Percentiles rank a stretch among this genome's conserved stretches.
Conservation (phyloP, 768 basidiomycete species). For the Leucosporidium scottii region DNA sequence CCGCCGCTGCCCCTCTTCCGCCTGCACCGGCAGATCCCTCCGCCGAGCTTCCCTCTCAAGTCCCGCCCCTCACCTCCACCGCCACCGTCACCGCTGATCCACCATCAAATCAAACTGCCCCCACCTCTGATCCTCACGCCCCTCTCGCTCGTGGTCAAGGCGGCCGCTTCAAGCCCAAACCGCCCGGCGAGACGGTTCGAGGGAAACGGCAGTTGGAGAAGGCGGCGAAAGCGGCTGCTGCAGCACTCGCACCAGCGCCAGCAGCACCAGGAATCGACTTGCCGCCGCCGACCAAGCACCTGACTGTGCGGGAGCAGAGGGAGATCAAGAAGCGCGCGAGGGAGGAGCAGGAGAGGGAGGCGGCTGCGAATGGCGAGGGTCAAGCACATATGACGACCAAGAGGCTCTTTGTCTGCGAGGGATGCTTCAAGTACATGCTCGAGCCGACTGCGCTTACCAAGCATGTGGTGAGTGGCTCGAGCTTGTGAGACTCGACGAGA, state of each 20-base stretch:
- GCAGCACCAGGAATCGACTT: background rate
- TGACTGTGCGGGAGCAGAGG: constrained; percentile 21
- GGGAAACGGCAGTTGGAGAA: constrained; percentile 9
- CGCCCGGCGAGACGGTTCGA: constrained; percentile 20
- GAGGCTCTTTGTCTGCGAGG: constrained; percentile 73
- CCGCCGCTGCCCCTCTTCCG: background rate
- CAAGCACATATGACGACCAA: constrained; percentile 2
- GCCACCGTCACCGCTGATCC: background rate
- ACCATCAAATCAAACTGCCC: background rate
- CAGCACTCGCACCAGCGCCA: background rate
- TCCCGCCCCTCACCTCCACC: too few relatives aligned
- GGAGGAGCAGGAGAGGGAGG: constrained; percentile 8
- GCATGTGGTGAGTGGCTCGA: constrained; percentile 51
- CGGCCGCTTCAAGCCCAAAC: constrained; percentile 25
- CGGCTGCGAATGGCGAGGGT: background rate
- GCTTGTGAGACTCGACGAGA: background rate
- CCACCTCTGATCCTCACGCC: background rate
- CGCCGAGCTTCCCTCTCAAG: too few relatives aligned
- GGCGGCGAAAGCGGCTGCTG: background rate
- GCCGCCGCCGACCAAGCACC: background rate
- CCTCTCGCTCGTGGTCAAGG: constrained; percentile 1
- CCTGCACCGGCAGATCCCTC: background rate
- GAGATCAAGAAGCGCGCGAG: constrained; percentile 16
- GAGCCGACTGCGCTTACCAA: constrained; percentile 60
- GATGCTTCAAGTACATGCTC: constrained; percentile 95